These are phyloP conservation scores for Actinomortierella wolfii DNA, from an alignment of 371 early-diverging fungal species.

Conservation along the genomic window DNA sequence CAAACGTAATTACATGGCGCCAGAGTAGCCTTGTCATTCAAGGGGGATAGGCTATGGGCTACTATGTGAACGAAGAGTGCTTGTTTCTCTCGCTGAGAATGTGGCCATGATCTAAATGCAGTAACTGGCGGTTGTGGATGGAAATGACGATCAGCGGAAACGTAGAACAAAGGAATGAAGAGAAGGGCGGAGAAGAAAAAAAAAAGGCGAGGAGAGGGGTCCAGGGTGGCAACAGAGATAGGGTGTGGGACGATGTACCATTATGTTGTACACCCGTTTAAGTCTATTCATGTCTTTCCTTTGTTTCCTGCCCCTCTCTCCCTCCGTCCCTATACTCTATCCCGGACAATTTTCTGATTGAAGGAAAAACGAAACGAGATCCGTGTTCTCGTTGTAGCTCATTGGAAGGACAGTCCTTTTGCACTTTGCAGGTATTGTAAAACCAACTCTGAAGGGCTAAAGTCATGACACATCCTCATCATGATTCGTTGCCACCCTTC, in stretches of 20 bases:
- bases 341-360: not conserved
- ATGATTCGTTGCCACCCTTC: not conserved
- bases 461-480: not conserved
- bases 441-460: not conserved
- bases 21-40: no score
- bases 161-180: constrained; percentile 8
- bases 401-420: not conserved
- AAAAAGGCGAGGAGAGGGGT: constrained; percentile 11
- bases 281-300: not conserved
- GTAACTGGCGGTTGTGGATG: no score
- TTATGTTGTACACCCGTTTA: constrained; percentile 2
- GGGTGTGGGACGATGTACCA: not conserved
- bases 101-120: no score
- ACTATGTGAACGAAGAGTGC: no score
- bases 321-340: no score
- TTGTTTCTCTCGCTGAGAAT: no score
- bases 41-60: no score
- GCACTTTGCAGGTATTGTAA: not conserved
- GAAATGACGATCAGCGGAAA: constrained; percentile 5
- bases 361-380: not conserved
- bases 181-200: constrained; percentile 12
- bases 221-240: constrained; percentile 10
- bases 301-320: not conserved
- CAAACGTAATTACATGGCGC: no score
- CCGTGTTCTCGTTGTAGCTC: not conserved